Evolutionary conservation across 768 basidiomycete species (phyloP).

Genomic region (Auriculariales sp.): DNA sequence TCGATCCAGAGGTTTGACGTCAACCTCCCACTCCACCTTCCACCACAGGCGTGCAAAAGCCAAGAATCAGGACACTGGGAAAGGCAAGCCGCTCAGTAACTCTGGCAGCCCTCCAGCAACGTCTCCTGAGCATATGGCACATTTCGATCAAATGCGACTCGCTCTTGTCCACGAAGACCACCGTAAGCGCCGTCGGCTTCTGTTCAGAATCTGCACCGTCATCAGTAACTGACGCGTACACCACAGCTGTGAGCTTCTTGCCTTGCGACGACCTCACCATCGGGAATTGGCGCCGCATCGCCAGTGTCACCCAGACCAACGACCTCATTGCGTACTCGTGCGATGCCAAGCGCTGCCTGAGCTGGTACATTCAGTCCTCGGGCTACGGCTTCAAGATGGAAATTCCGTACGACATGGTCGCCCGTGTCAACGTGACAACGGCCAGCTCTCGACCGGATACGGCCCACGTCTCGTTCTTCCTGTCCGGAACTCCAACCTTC

Average conservation of each 20-base stretch:
- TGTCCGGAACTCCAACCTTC: constrained; percentile 55
- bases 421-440: constrained; percentile 38
- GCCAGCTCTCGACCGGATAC: constrained; percentile 27
- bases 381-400: constrained; percentile 79
- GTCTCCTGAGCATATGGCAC: constrained; percentile 34
- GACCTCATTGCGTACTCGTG: constrained; percentile 68
- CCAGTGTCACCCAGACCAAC: constrained; percentile 34
- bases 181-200: constrained; percentile 31
- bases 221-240: not conserved
- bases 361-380: constrained; percentile 65
- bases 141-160: constrained; percentile 45
- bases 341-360: constrained; percentile 47
- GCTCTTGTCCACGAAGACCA: constrained; percentile 61
- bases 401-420: constrained; percentile 51
- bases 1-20: not conserved
- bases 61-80: constrained; percentile 53
- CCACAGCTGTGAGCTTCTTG: constrained; percentile 54
- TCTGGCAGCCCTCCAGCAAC: constrained; percentile 25
- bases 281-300: constrained; percentile 67
- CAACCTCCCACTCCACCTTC: not conserved
- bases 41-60: constrained; percentile 61
- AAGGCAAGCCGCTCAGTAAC: constrained; percentile 24
- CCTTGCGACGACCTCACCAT: constrained; percentile 62
- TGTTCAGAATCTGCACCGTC: not conserved
- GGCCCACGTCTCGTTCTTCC: constrained; percentile 46